Evolutionary conservation across 257 asterid genomes (phyloP), one percentile per base, ranked within the genome.

Genomic region (Eucommia ulmoides): DNA sequence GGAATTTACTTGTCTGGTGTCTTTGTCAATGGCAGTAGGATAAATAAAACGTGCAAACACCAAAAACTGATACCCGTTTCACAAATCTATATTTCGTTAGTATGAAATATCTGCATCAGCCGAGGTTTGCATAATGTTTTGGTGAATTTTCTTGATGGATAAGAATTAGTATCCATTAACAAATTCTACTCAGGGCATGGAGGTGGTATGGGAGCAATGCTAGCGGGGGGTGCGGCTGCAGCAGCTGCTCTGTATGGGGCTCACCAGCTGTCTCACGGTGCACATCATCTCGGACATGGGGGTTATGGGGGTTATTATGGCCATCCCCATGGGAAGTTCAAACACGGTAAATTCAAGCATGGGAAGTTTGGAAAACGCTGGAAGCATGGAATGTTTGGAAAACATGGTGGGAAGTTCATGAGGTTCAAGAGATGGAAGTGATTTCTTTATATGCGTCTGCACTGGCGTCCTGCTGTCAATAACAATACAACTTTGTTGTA

Each of bases 161-260:
- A 49, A 19, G 42, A 51, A 21, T 46, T 52, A 20, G 19, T 23
- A 44, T 65, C 10, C 35, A 20, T 8, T 21, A 38, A 46, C 15
- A 23, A 49, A 41, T 64, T 51, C 45, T 26, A 47, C 62, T 48
- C 67, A 83, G 93, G 93, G 21, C 82, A 65, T 59, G 83, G 85
- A 49, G 17, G 64, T 53, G 12, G 38, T 44, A 41, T 77, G 42
- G 85, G 87, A 59, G 74, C 71, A 22, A 29, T 89, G 55, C 45
- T 89, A 64, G 94, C 93, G 18, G 97, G 96, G 41, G 94, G 94
- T 38, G 94, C 91, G 0, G 93, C 94, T 0, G 95, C 86, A 0
- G 93, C 93, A 2, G 94, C 87, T 0, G 94, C 85, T 25, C 88
- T 80, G 17, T 85, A 82, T 33, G 98, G 94, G 41, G 91, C 84